Conservation (phyloP, 2,329 filamentous ascomycete genomes). For the Aspergillus glaucus region DNA sequence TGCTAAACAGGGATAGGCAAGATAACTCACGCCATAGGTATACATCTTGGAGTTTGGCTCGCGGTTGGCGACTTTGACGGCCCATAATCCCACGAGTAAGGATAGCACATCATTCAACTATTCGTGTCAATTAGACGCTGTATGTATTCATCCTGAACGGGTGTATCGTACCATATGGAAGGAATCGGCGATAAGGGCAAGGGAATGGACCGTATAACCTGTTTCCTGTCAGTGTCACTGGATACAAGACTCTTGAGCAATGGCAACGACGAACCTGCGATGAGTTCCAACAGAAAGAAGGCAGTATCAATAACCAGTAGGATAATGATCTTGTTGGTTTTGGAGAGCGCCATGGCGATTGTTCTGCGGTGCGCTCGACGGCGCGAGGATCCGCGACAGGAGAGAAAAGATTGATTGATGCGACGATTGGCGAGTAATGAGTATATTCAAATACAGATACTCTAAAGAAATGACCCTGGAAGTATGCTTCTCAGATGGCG, state of each 20-base stretch:
- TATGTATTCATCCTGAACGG: neutral
- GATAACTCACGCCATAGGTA: constrained; percentile 73
- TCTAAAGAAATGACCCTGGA: too few relatives aligned
- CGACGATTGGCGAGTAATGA: neutral
- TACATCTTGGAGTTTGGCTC: constrained; percentile 79
- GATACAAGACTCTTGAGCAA: neutral
- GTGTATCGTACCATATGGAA: constrained; percentile 78
- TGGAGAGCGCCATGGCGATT: constrained; percentile 72
- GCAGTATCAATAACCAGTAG: constrained; percentile 82
- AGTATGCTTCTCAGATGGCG: neutral
- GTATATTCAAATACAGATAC: neutral
- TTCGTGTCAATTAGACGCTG: neutral
- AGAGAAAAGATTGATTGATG: neutral
- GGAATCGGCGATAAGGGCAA: constrained; percentile 90
- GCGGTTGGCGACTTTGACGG: constrained; percentile 79
- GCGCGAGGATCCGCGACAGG: constrained; percentile 14
- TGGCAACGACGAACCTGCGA: constrained; percentile 52
- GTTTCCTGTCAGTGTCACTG: constrained; percentile 9
- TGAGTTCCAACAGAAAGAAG: constrained; percentile 87
- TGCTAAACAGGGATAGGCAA: neutral
- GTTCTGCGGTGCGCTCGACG: constrained; percentile 15
- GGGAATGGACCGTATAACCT: constrained; percentile 79
- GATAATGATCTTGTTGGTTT: constrained; percentile 84
- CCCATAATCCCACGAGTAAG: constrained; percentile 86
- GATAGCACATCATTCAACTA: constrained; percentile 97